Evolutionary conservation across 2,329 filamentous ascomycete species (phyloP), one percentile per base, ranked within the genome.

Genomic region (Cephalotrichum gorgonifer): DNA sequence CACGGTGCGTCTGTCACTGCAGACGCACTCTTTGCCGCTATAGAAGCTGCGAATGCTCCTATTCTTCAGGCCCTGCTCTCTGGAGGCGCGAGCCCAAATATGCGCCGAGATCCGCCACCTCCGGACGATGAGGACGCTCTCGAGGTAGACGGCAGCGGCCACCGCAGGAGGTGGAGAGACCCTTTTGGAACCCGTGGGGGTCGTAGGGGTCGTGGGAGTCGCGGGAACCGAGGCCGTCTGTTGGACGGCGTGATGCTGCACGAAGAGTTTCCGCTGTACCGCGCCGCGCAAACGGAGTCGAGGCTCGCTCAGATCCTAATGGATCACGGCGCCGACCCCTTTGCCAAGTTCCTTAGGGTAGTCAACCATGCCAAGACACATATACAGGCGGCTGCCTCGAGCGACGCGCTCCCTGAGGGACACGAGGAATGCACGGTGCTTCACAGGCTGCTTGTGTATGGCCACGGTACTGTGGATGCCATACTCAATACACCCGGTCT

Each of bases 261-360:
- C n/a, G n/a, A n/a, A n/a, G n/a, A n/a, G n/a, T n/a, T n/a, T n/a
- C n/a, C n/a, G n/a, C n/a, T n/a, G n/a, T n/a, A n/a, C n/a, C n/a
- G n/a, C n/a, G n/a, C n/a, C n/a, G n/a, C n/a, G n/a, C n/a, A n/a
- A n/a, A n/a, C n/a, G 31, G 14, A 49, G 25, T 7, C 3, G 44
- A 8, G 9, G 25, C 45, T 58, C 12, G 42, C 58, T n/a, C 42
- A 51, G 3, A 6, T 55, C 2, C 43, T 62, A 2, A 45, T 63
- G 14, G 48, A 54, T 1, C 53, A 60, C 28, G 60, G 60, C 2
- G 60, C 57, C 1, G 50, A 61, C 44, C 61, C 58, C 1, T 58
- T 57, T 23, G 54, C 52, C 8, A 53, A 47, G 6, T 55, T 56
- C 17, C 14, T 43, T 22, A 28, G 22, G n/a, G n/a, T n/a, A n/a